Percentiles rank a stretch among this genome's conserved stretches.
Evolutionary conservation across 129 eudicot genomes (phyloP).

Genomic region (Centella asiatica): DNA sequence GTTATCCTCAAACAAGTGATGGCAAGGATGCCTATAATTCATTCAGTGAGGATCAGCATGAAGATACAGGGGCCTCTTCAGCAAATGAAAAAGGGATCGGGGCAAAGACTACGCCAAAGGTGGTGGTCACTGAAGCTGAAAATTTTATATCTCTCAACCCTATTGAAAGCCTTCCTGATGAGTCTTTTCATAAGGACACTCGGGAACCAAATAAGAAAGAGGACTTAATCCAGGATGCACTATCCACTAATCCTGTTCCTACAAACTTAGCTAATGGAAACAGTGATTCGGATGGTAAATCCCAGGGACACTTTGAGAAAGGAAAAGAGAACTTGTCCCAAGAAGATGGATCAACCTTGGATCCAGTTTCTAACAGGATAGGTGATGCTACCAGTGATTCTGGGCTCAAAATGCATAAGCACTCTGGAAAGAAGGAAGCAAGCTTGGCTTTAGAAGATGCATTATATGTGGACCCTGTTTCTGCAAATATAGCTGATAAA

Average conservation of each 20-base stretch:
- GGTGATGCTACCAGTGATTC: conserved; percentile 29
- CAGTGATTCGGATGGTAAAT: neutral
- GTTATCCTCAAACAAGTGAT: conserved; percentile 17
- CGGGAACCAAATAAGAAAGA: conserved; percentile 27
- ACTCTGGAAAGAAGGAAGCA: conserved; percentile 16
- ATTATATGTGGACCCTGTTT: conserved; percentile 18
- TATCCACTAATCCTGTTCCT: neutral
- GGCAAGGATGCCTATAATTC: conserved; percentile 22
- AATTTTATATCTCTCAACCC: conserved; percentile 40
- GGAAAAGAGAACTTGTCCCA: conserved; percentile 27
- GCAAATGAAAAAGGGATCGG: conserved; percentile 39
- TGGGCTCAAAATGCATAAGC: conserved; percentile 2
- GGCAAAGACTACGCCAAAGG: conserved; percentile 29
- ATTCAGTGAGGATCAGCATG: conserved; percentile 9
- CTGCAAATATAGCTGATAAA: conserved; percentile 34
- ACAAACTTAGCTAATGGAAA: neutral
- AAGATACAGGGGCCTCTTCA: conserved; percentile 34
- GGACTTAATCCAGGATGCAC: neutral
- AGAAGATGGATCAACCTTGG: conserved; percentile 28
- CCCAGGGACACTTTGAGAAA: neutral
- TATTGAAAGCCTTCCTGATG: conserved; percentile 48
- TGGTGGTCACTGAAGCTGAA: conserved; percentile 30
- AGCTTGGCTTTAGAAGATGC: conserved; percentile 1
- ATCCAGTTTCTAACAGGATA: conserved; percentile 22
- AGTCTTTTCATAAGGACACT: conserved; percentile 24